Conservation (phyloP, 305 asterid species). For the Fraxinus greggii region DNA sequence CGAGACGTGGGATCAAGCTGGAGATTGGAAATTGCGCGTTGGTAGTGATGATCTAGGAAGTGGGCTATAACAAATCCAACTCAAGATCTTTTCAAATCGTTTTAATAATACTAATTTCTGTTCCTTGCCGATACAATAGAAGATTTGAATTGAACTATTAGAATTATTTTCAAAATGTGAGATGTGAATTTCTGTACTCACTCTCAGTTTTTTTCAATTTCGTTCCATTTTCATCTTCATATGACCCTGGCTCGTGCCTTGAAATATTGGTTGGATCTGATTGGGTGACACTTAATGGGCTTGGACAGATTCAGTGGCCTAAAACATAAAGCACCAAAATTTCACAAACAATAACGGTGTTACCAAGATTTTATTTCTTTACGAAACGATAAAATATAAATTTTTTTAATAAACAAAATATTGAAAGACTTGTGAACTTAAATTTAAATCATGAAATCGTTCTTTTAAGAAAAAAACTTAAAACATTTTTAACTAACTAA, state of each 20-base stretch:
- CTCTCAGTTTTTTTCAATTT: neutral
- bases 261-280: neutral
- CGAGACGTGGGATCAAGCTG: slow-evolving; percentile 34
- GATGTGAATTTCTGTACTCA: neutral
- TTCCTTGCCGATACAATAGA: neutral
- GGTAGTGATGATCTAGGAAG: slow-evolving; percentile 12
- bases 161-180: neutral
- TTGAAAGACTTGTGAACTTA: no score
- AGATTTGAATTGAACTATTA: no score
- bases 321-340: no score
- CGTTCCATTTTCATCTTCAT: neutral
- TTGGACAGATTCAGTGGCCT: neutral
- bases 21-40: slow-evolving; percentile 26
- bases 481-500: no score
- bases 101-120: neutral
- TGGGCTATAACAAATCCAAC: neutral
- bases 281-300: neutral
- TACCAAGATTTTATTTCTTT: no score
- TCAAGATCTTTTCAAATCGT: neutral
- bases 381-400: no score
- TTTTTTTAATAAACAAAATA: no score
- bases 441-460: no score
- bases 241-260: neutral
- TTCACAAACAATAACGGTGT: no score
- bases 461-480: no score